Percentiles rank a stretch among this genome's conserved stretches.
These are phyloP conservation scores for Pythium oligandrum DNA, from an alignment of 352 stramenopile genomes.

Conservation along the genomic window DNA sequence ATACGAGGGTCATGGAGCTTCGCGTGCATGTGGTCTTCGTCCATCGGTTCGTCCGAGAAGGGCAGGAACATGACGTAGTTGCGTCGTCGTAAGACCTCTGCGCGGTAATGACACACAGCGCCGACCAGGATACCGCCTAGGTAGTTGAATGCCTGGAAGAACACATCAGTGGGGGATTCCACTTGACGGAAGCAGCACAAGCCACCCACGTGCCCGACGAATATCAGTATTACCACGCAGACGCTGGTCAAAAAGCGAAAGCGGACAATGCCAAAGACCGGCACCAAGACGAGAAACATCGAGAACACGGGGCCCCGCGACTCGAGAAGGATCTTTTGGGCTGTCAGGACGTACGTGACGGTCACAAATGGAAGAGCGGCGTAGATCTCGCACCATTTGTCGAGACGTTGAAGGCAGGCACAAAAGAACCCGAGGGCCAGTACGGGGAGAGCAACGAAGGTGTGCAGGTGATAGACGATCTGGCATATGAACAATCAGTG, in stretches of 20 bases:
- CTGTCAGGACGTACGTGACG: constrained; percentile 20
- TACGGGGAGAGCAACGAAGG: constrained; percentile 15
- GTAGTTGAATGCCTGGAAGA: constrained; percentile 43
- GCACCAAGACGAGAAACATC: constrained; percentile 33
- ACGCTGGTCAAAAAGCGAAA: constrained; percentile 35
- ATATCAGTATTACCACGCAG: constrained; percentile 19
- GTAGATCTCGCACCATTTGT: constrained; percentile 28
- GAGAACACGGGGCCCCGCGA: constrained; percentile 28
- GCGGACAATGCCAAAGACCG: constrained; percentile 41
- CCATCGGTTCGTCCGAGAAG: constrained; percentile 24
- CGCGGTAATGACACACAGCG: constrained; percentile 33
- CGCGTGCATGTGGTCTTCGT: constrained; percentile 11
- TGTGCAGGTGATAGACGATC: constrained; percentile 19
- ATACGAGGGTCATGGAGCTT: constrained; percentile 28
- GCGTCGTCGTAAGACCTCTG: constrained; percentile 28
- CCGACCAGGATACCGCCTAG: constrained; percentile 30
- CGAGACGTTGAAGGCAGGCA: constrained; percentile 19
- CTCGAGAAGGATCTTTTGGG: constrained; percentile 29
- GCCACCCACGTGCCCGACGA: constrained; percentile 21
- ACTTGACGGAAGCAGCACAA: constrained; percentile 18
- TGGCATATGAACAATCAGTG: neutral
- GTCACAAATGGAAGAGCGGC: constrained; percentile 28
- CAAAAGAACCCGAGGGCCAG: constrained; percentile 13
- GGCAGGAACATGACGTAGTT: constrained; percentile 38
- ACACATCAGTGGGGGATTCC: constrained; percentile 27